phyloP scores from a whole-genome alignment of 2,329 filamentous ascomycete genomes.

The Aspergillus pseudoterreus region DNA sequence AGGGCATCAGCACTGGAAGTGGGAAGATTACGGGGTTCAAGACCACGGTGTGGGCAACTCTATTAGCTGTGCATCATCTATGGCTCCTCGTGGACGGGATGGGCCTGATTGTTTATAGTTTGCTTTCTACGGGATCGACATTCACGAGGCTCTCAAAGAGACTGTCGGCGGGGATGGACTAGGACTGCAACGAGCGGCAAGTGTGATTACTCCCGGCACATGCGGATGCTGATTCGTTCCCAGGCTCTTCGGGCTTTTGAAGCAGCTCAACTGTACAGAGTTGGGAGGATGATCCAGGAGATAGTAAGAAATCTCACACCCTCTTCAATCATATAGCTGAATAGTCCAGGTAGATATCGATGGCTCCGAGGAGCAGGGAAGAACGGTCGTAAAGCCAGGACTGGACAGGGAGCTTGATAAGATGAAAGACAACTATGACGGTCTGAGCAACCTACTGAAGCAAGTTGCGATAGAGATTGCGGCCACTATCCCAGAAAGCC shows the following conservation, averaged over 20 bases:
- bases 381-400: conserved; percentile 69
- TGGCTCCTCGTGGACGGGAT: conserved; percentile 4
- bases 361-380: conserved; percentile 65
- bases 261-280: conserved; percentile 54
- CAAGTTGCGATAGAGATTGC: conserved; percentile 64
- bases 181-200: conserved; percentile 53
- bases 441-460: conserved; percentile 70
- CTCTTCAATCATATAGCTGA: conserved; percentile 8
- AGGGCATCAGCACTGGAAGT: conserved; percentile 62
- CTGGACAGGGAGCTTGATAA: conserved; percentile 72
- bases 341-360: conserved; percentile 67
- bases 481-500: conserved; percentile 56
- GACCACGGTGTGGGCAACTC: conserved; percentile 68
- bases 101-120: conserved; percentile 50
- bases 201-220: not conserved
- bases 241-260: conserved; percentile 61
- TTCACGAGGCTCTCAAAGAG: conserved; percentile 62
- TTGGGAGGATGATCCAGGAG: conserved; percentile 68
- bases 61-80: conserved; percentile 49
- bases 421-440: conserved; percentile 73
- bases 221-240: not conserved
- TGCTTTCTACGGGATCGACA: conserved; percentile 64
- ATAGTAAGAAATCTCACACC: conserved; percentile 43
- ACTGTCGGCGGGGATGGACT: conserved; percentile 53
- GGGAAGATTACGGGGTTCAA: conserved; percentile 55